Conservation (phyloP, 345 rosid species). For the Corymbia maculata region DNA sequence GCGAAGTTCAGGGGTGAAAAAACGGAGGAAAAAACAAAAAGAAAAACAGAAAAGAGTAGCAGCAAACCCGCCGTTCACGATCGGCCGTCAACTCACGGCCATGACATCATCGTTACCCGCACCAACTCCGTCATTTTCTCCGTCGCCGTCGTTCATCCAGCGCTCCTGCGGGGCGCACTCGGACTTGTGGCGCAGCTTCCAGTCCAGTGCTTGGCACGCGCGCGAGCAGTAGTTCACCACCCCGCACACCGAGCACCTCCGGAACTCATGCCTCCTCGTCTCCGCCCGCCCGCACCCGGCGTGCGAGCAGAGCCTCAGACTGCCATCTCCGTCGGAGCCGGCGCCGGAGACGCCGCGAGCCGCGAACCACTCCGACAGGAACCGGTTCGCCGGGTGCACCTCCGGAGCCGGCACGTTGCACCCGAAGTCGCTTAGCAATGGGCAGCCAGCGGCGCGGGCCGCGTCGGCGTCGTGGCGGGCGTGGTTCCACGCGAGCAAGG, state of each 20-base stretch:
- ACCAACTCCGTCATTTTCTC: conserved; percentile 26
- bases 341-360: conserved; percentile 23
- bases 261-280: conserved; percentile 83
- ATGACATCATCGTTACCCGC: conserved; percentile 2
- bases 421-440: conserved; percentile 84
- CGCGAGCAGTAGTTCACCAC: conserved; percentile 91
- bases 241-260: conserved; percentile 94
- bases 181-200: conserved; percentile 85
- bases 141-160: conserved; percentile 49
- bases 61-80: neutral
- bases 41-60: neutral
- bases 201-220: conserved; percentile 94
- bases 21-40: neutral
- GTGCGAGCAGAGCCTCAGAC: conserved; percentile 76
- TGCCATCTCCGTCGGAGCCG: conserved; percentile 37
- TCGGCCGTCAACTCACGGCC: neutral
- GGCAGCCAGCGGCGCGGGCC: conserved; percentile 40
- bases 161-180: conserved; percentile 68
- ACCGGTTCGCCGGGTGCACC: conserved; percentile 65
- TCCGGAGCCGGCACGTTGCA: conserved; percentile 94
- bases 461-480: conserved; percentile 8
- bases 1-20: neutral
- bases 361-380: conserved; percentile 72
- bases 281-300: conserved; percentile 87
- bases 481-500: conserved; percentile 3